A percentile compares a stretch with the other conserved stretches of the same genome.
Evolutionary conservation across 2,329 filamentous ascomycete species (phyloP).

Genomic region (Exophiala calicioides): DNA sequence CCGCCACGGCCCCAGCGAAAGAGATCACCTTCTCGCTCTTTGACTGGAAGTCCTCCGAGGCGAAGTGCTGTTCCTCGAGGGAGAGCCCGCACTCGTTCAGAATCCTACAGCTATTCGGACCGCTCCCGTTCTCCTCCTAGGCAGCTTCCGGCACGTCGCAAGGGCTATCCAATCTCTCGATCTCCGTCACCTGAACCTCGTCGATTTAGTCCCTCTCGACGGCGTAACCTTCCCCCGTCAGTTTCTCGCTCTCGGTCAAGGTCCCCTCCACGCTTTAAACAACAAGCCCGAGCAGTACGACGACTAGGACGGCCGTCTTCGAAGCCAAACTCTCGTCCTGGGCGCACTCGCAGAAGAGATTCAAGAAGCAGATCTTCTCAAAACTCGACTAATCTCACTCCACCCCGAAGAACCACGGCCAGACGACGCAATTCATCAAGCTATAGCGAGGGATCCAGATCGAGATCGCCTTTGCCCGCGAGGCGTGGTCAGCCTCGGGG

Average conservation of each 20-base stretch:
- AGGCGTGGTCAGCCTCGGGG: background rate
- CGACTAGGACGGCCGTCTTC: conserved; percentile 3
- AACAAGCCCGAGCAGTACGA: background rate
- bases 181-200: conserved; percentile 9
- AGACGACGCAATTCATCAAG: conserved; percentile 20
- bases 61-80: conserved; percentile 19
- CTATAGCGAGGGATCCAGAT: conserved; percentile 8
- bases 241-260: conserved; percentile 6
- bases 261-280: background rate
- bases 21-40: conserved; percentile 28
- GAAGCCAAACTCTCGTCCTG: conserved; percentile 8
- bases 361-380: conserved; percentile 9
- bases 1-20: conserved; percentile 22
- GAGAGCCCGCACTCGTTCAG: conserved; percentile 18
- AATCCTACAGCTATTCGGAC: conserved; percentile 14
- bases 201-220: conserved; percentile 1
- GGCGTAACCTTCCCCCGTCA: conserved; percentile 1
- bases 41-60: conserved; percentile 26
- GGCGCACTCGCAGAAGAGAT: conserved; percentile 3
- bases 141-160: conserved; percentile 6
- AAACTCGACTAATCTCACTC: no score
- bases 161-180: conserved; percentile 6
- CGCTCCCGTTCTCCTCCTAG: conserved; percentile 11
- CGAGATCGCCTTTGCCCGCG: conserved; percentile 6
- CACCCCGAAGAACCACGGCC: no score